phyloP scores from a whole-genome alignment of 2,329 filamentous ascomycete species.

The Bipolaris sorokiniana region DNA sequence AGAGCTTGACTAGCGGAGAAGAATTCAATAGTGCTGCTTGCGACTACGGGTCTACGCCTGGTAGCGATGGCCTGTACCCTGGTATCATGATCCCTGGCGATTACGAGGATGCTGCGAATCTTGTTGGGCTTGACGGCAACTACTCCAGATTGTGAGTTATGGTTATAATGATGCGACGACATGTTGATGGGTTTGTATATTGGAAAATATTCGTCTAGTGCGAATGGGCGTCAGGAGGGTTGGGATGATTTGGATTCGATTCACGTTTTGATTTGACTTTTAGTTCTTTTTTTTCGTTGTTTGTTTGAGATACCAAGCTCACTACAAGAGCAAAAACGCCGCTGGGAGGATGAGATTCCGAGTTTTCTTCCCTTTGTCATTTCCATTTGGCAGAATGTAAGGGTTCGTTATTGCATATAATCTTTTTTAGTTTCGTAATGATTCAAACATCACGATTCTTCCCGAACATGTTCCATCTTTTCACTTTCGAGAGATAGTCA shows the following conservation, averaged over 20 bases:
- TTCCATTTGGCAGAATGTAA: neutral
- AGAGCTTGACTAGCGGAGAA: slow-evolving; percentile 63
- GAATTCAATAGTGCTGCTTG: slow-evolving; percentile 44
- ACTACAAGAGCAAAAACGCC: slow-evolving; percentile 22
- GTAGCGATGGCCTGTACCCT: slow-evolving; percentile 43
- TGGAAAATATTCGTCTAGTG: neutral
- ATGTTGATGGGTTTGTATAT: slow-evolving; percentile 3
- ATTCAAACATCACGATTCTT: no score
- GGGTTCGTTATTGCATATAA: neutral
- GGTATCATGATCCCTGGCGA: slow-evolving; percentile 45
- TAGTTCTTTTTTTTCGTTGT: neutral
- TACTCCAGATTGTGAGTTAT: slow-evolving; percentile 47
- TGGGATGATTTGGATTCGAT: neutral
- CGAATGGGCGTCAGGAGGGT: neutral
- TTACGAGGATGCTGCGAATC: slow-evolving; percentile 35
- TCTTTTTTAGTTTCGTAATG: neutral
- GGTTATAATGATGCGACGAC: neutral
- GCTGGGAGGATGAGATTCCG: neutral
- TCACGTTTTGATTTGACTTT: slow-evolving; percentile 1
- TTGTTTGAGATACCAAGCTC: slow-evolving; percentile 32
- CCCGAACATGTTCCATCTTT: no score
- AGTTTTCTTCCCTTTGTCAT: neutral
- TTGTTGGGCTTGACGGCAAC: slow-evolving; percentile 49
- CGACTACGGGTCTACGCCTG: slow-evolving; percentile 38
- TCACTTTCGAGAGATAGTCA: neutral